phyloP scores from a whole-genome alignment of 2,329 filamentous ascomycete genomes.

The Hypoxylon sp. region DNA sequence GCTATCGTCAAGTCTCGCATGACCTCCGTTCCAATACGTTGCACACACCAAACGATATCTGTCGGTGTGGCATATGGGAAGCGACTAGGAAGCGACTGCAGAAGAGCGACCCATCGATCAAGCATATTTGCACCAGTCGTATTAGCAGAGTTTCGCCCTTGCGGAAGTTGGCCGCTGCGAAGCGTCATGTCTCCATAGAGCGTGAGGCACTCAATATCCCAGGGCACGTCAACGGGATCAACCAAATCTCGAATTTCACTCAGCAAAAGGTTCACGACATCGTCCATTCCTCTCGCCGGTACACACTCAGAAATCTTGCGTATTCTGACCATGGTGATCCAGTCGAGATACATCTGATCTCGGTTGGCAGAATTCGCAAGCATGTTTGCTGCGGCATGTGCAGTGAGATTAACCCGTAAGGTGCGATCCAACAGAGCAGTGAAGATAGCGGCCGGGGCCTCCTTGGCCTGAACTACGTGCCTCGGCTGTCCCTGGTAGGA shows the following conservation, averaged over 20 bases:
- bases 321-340: constrained; percentile 77
- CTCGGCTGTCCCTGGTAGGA: constrained; percentile 88
- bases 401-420: constrained; percentile 91
- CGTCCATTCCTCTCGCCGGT: constrained; percentile 75
- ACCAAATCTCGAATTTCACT: constrained; percentile 79
- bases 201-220: constrained; percentile 74
- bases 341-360: constrained; percentile 96
- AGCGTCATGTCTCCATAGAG: constrained; percentile 71
- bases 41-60: constrained; percentile 82
- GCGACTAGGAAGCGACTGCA: constrained; percentile 75
- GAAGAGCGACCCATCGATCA: constrained; percentile 82
- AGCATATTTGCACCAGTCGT: constrained; percentile 75
- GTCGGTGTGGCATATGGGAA: constrained; percentile 82
- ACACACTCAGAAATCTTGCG: constrained; percentile 75
- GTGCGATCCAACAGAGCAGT: constrained; percentile 88
- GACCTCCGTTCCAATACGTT: constrained; percentile 80
- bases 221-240: constrained; percentile 75
- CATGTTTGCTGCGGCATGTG: constrained; percentile 94
- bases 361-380: constrained; percentile 89
- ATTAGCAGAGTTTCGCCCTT: constrained; percentile 56
- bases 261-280: constrained; percentile 73
- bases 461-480: constrained; percentile 89
- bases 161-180: constrained; percentile 62
- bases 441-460: constrained; percentile 90
- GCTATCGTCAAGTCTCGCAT: constrained; percentile 86